A percentile compares a stretch with the other conserved stretches of the same genome.
These are phyloP conservation scores for Wickerhamomyces sp. DNA, from an alignment of 1,139 yeast species.

Conservation along the genomic window DNA sequence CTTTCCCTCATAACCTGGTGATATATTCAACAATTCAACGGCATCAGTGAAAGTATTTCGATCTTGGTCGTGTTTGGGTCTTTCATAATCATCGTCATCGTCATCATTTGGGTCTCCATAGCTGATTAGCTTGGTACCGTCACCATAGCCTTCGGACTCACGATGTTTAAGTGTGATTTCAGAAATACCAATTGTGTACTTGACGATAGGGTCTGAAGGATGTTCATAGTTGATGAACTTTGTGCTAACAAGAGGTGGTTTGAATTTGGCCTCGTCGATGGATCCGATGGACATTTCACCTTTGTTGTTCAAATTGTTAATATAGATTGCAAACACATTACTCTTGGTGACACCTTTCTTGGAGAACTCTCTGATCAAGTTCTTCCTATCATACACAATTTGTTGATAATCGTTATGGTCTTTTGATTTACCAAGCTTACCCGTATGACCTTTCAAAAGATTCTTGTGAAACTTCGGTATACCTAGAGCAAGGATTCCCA, in stretches of 20 bases:
- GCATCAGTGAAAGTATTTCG: background rate
- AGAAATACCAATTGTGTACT: conserved; percentile 13
- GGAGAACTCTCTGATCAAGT: conserved; percentile 50
- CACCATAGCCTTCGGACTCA: background rate
- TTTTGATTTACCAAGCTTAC: background rate
- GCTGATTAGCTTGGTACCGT: too few relatives aligned
- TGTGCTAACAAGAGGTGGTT: conserved; percentile 39
- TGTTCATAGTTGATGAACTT: conserved; percentile 35
- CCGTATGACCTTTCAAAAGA: conserved; percentile 2
- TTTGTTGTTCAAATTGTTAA: conserved; percentile 32
- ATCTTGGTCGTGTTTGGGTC: too few relatives aligned
- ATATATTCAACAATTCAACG: conserved; percentile 5
- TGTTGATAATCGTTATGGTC: background rate
- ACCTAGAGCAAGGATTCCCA: conserved; percentile 51
- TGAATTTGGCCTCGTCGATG: conserved; percentile 44
- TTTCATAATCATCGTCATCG: too few relatives aligned
- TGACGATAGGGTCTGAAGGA: conserved; percentile 20
- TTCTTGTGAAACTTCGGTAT: conserved; percentile 26
- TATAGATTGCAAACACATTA: conserved; percentile 47
- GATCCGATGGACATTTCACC: conserved; percentile 54
- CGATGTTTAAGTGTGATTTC: conserved; percentile 4
- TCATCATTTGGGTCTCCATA: too few relatives aligned
- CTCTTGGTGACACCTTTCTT: conserved; percentile 42
- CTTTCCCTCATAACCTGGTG: conserved; percentile 2
- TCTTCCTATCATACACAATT: conserved; percentile 33